Evolutionary conservation across 345 rosid genomes (phyloP).

Genomic region (Litchi chinensis): DNA sequence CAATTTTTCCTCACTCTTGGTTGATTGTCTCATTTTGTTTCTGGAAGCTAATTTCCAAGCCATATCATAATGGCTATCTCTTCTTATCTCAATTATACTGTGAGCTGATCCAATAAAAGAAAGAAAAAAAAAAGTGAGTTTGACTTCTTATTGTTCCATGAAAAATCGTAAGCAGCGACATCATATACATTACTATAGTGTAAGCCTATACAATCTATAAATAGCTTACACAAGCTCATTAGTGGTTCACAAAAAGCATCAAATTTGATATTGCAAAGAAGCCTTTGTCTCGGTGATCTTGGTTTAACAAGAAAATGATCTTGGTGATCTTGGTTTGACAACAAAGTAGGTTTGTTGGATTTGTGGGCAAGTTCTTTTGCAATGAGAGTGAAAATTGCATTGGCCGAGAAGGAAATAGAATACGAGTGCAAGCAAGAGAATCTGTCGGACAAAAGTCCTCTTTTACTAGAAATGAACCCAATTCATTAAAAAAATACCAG

Average conservation of each 20-base stretch:
- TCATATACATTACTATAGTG: not conserved
- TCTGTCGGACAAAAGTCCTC: slow-evolving; percentile 10
- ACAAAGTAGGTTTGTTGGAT: not conserved
- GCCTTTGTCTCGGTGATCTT: not conserved
- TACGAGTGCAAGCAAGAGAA: slow-evolving; percentile 9
- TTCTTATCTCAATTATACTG: too few species aligned
- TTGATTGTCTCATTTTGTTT: too few species aligned
- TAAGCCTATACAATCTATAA: not conserved
- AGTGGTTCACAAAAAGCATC: not conserved
- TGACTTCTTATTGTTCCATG: too few species aligned
- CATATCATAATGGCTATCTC: too few species aligned
- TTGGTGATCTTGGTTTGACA: not conserved
- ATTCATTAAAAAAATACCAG: slow-evolving; percentile 12
- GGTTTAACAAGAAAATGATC: not conserved
- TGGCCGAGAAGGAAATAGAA: slow-evolving; percentile 16
- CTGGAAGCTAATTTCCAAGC: too few species aligned
- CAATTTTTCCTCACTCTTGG: too few species aligned
- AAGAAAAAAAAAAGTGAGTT: too few species aligned
- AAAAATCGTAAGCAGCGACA: not conserved
- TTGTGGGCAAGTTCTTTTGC: slow-evolving; percentile 12
- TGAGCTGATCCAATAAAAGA: too few species aligned
- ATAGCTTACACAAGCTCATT: too few species aligned
- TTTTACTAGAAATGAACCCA: slow-evolving; percentile 12
- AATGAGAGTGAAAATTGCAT: slow-evolving; percentile 23
- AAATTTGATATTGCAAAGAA: not conserved